Evolutionary conservation across 495 filamentous ascomycete genomes (phyloP), one percentile per base, ranked within the genome.

Genomic region (Neurospora hispaniola): DNA sequence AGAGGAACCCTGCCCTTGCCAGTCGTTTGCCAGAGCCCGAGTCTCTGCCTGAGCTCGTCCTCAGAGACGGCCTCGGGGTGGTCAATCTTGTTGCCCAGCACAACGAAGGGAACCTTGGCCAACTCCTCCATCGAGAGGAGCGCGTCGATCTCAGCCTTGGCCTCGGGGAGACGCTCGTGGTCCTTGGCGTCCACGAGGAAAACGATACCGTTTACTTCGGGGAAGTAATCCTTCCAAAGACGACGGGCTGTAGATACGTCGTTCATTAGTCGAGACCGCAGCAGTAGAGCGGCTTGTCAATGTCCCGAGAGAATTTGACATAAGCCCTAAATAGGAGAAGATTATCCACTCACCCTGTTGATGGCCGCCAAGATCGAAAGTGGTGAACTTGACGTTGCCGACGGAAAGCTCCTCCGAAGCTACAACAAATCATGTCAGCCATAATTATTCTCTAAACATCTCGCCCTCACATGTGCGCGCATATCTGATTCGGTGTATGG

Each of bases 11-110:
- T 98, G 82, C 94, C 95, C 89, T 99, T 98, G 76, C 96, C 96
- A 71, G 96, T 98, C 40, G 94, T 98, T 85, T 98, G 94, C 83
- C 94, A 97, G 79, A 98, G 82, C 71, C 96, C 96, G 70, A 98
- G 85, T 80, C 93, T 91, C 80, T 93, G 89, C 77, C 96, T 88
- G 76, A 98, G 88, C 83, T 98, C 93, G 76, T 98, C 95, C 88
- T 99, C 95, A 75, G 90, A 92, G 69, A 97, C 90, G 73, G 95
- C 95, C 75, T 97, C 91, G 44, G 95, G 94, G 84, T 98, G 94
- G 81, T 99, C 95, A 82, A 98, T 99, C 89, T 98, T 99, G 88
- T 99, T 98, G 72, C 95, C 96, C 72, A 99, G 89, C 62, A 99
- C 86, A 69, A 97, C 88, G 82, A 98, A 98, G 72, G 96, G 96